Evolutionary conservation across 257 asterid species (phyloP), one percentile per base, ranked within the genome.

Genomic region (Scutellaria baicalensis): DNA sequence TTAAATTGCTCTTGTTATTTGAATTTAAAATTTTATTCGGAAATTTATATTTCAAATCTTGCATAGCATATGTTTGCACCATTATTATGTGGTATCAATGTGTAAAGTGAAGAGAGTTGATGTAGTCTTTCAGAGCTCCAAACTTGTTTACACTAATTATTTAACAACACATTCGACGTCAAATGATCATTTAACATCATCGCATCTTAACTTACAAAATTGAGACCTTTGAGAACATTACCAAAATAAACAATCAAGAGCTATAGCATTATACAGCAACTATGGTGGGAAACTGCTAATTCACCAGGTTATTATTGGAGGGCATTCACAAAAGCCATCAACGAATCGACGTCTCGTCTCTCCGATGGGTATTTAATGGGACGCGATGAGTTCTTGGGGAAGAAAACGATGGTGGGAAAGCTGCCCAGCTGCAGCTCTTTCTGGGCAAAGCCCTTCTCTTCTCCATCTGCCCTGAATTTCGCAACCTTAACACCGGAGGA

Each of bases 381-480:
- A 4, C 81, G 79, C 2, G 94, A 64, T 4, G 91, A 79, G 70
- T 89, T 83, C 75, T 82, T 92, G 1, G 93, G 93, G 75, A 92
- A 92, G 58, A 92, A 83, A 7, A 92, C 84, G 59, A 89, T 50
- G 0, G 96, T 87, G 0, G 97, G 97, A 79, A 92, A 92, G 78
- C 94, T 92, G 42, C 89, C 90, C 48, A 92, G 69, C 51, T 84
- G 88, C 83, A 92, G 44, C 38, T 89, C 85, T 68, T 76, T 60
- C 69, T 86, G 85, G 2, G 97, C 93, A 56, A 86, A 92, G 1
- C 81, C 73, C 62, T 92, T 92, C 73, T 92, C 92, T 8, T 86
- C 97, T 5, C 96, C 97, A 33, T 92, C 97, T 9, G 95, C 95
- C 80, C 84, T 81, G 43, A 92, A 92, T 76, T 87, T 92, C 1